phyloP scores from a whole-genome alignment of 2,329 filamentous ascomycete genomes.

The Aspergillus sp. region DNA sequence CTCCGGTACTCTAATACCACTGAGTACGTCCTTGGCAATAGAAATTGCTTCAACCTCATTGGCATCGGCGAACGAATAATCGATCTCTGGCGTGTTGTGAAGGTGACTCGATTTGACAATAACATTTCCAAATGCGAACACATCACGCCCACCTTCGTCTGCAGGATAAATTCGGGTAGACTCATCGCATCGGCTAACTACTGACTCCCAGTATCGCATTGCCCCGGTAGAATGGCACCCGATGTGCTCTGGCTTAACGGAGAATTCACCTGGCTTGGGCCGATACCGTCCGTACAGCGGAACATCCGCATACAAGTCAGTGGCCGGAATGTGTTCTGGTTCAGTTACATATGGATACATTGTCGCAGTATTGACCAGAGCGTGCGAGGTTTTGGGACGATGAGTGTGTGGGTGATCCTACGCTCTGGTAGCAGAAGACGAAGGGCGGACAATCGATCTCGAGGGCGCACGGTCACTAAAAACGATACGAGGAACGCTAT shows the following conservation, averaged over 20 bases:
- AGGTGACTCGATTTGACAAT: constrained; percentile 43
- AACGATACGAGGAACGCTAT: too few species aligned
- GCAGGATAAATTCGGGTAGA: constrained; percentile 33
- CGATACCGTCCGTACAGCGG: constrained; percentile 35
- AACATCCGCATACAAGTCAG: constrained; percentile 30
- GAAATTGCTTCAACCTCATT: constrained; percentile 41
- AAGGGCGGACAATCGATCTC: too few species aligned
- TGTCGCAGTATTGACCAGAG: not conserved
- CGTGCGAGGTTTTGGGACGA: too few species aligned
- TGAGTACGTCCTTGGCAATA: constrained; percentile 31
- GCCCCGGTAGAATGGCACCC: constrained; percentile 55
- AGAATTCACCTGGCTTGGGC: constrained; percentile 30
- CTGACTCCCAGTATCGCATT: constrained; percentile 60
- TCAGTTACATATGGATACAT: constrained; percentile 20
- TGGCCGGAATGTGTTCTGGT: constrained; percentile 31
- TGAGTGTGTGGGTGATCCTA: too few species aligned
- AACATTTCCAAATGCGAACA: constrained; percentile 44
- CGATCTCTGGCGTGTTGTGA: constrained; percentile 23
- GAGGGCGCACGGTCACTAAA: too few species aligned
- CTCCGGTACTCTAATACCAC: constrained; percentile 33
- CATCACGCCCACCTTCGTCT: constrained; percentile 39
- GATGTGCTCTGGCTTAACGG: constrained; percentile 47
- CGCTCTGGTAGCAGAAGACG: too few species aligned
- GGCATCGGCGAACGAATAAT: constrained; percentile 44
- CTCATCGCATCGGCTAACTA: constrained; percentile 33